Percentiles rank a stretch among this genome's conserved stretches.
phyloP scores from a whole-genome alignment of 2,329 filamentous ascomycete genomes.

The Chaetomium globosum region DNA sequence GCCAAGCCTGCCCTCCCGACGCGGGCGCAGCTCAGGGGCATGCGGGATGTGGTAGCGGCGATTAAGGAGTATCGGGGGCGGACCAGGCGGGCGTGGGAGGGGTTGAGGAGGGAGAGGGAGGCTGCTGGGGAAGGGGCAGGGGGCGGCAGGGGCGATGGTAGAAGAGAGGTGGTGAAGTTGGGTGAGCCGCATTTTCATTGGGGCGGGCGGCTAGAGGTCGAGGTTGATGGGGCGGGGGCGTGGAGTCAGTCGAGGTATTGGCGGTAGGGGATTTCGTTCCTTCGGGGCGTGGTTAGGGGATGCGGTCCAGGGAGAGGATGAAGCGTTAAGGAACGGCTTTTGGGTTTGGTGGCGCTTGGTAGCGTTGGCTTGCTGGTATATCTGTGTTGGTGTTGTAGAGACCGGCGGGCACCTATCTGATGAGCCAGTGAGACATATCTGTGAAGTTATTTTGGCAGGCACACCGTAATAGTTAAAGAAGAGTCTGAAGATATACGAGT shows the following conservation, averaged over 20 bases:
- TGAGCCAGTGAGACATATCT: too few relatives aligned
- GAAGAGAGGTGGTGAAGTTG: conserved; percentile 23
- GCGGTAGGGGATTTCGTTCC: conserved; percentile 11
- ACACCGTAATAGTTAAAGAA: too few relatives aligned
- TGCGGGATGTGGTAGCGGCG: conserved; percentile 50
- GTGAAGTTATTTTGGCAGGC: too few relatives aligned
- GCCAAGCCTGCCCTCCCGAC: conserved; percentile 28
- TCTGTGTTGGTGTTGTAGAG: too few relatives aligned
- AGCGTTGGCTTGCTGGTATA: too few relatives aligned
- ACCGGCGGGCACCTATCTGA: too few relatives aligned
- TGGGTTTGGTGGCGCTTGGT: too few relatives aligned
- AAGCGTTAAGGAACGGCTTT: too few relatives aligned
- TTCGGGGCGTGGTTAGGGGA: not conserved
- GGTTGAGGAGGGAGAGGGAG: conserved; percentile 24
- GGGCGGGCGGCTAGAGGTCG: conserved; percentile 46
- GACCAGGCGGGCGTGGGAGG: conserved; percentile 40
- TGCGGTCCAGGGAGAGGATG: too few relatives aligned
- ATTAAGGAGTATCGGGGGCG: conserved; percentile 46
- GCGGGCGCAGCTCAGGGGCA: conserved; percentile 41
- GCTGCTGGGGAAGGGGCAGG: too few relatives aligned
- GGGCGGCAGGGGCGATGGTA: too few relatives aligned
- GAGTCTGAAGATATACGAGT: too few relatives aligned
- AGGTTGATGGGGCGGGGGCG: conserved; percentile 6
- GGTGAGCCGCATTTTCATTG: conserved; percentile 44
- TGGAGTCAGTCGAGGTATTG: conserved; percentile 23